Percentiles rank a stretch among this genome's conserved stretches.
phyloP scores from a whole-genome alignment of 352 stramenopile genomes.

The Globisporangium carolinianum region DNA sequence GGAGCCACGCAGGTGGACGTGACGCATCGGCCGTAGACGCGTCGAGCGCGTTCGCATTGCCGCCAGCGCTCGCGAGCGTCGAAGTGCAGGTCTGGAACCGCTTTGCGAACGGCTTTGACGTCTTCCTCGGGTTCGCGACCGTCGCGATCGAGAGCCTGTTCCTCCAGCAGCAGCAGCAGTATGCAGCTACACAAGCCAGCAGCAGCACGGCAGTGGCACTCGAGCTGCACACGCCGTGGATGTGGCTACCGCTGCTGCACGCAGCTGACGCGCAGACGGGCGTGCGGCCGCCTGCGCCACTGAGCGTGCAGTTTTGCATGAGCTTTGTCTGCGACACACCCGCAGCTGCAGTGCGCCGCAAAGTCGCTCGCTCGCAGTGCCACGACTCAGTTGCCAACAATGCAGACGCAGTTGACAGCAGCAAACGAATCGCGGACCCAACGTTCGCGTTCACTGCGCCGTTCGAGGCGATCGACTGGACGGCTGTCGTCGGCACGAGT shows the following conservation, averaged over 20 bases:
- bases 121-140: constrained; percentile 39
- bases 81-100: constrained; percentile 64
- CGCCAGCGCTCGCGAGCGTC: constrained; percentile 28
- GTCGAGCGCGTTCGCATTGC: constrained; percentile 14
- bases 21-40: neutral
- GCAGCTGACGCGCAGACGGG: constrained; percentile 11
- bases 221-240: constrained; percentile 11
- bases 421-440: constrained; percentile 29
- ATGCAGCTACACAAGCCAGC: neutral
- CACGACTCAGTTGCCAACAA: neutral
- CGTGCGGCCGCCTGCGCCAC: constrained; percentile 5
- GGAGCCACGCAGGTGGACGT: constrained; percentile 5
- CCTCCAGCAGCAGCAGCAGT: constrained; percentile 15
- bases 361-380: constrained; percentile 3
- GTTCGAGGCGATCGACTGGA: constrained; percentile 49
- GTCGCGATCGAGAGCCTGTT: constrained; percentile 22
- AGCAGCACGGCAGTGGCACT: neutral
- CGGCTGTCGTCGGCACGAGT: constrained; percentile 39
- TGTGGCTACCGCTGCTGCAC: constrained; percentile 36
- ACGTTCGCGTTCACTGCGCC: constrained; percentile 49
- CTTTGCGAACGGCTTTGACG: constrained; percentile 43
- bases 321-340: constrained; percentile 24
- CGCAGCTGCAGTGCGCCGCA: constrained; percentile 17
- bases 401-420: neutral
- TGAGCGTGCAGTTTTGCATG: constrained; percentile 34